Evolutionary conservation across 1,139 yeast species (phyloP), one percentile per base, ranked within the genome.

Genomic region (Diutina neorugosa): DNA sequence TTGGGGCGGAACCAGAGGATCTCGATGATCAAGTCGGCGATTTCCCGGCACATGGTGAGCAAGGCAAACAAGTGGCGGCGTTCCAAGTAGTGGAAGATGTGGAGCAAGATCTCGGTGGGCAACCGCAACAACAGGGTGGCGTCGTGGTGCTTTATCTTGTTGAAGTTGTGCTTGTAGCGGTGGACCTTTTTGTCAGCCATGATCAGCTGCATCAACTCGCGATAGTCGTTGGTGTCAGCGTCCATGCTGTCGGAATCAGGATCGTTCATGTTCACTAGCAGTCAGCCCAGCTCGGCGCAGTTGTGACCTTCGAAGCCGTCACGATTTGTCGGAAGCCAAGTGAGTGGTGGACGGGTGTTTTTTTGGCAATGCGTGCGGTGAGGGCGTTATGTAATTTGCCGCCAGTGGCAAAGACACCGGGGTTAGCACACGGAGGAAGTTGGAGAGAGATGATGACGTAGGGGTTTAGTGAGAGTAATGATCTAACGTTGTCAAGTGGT

Each of bases 1-100:
- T 83, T 84, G 1, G 97, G 97, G 57, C 98, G 78, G 64, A 88
- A 87, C 95, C 97, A 91, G 46, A 91, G 71, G 54, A 86, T 75
- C 63, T 89, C 96, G 16, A 90, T 81, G 20, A 89, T 82, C 51
- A 88, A 72, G 58, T 82, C 80, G 34, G 91, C 89, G 86, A 96
- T 90, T 58, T 83, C 79, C 59, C 81, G 81, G 66, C 96, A 90
- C 9, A 90, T 94, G 1, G 90, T 76, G 56, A 89, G 70, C 47
- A 89, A 71, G 14, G 83, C 74, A 56, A 82, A 82, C 59, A 86
- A 74, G 64, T 90, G 96, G 57, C 77, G 78, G 52, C 85, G 73
- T 51, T 80, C 82, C 53, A 89, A 70, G 59, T 82, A 78, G 55
- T 85, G 81, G 59, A 88, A 82, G 7, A 91, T 81, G 57, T 83